phyloP scores from a whole-genome alignment of 306 rosid genomes.

The Herpetospermum pedunculosum region DNA sequence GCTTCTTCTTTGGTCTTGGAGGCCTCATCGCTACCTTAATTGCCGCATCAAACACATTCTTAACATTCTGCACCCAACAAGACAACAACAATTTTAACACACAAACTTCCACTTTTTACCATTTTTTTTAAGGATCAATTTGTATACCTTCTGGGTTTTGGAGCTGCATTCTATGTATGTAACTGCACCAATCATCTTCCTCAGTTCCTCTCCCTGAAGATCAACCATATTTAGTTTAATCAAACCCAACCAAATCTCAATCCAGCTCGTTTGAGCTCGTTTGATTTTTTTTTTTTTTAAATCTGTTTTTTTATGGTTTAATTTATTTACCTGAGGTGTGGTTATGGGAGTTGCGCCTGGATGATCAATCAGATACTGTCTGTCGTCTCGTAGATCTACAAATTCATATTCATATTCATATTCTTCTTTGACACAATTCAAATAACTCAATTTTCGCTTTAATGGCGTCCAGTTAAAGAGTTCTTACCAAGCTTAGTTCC shows the following conservation, averaged over 20 bases:
- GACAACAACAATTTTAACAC: background rate
- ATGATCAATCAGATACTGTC: constrained; percentile 48
- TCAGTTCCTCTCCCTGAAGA: constrained; percentile 26
- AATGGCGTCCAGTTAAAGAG: background rate
- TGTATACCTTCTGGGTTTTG: constrained; percentile 26
- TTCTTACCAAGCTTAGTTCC: constrained; percentile 67
- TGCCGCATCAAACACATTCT: constrained; percentile 28
- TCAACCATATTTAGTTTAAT: background rate
- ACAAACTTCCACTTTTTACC: background rate
- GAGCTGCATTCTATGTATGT: constrained; percentile 29
- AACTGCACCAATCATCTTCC: constrained; percentile 28
- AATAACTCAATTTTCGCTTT: background rate
- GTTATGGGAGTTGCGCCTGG: constrained; percentile 48
- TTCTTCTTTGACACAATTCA: too few species aligned
- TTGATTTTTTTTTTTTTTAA: background rate
- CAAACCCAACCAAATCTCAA: constrained; percentile 6
- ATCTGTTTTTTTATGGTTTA: background rate
- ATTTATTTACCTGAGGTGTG: constrained; percentile 34
- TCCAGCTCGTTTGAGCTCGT: too few species aligned
- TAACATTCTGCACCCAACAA: constrained; percentile 18
- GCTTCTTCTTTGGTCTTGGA: constrained; percentile 17
- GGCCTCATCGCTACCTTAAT: constrained; percentile 28
- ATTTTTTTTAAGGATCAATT: background rate
- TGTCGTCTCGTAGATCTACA: constrained; percentile 56
- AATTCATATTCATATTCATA: too few species aligned